Percentiles rank a stretch among this genome's conserved stretches.
phyloP scores from a whole-genome alignment of 106 monocot species.

The Gastrodia elata region DNA sequence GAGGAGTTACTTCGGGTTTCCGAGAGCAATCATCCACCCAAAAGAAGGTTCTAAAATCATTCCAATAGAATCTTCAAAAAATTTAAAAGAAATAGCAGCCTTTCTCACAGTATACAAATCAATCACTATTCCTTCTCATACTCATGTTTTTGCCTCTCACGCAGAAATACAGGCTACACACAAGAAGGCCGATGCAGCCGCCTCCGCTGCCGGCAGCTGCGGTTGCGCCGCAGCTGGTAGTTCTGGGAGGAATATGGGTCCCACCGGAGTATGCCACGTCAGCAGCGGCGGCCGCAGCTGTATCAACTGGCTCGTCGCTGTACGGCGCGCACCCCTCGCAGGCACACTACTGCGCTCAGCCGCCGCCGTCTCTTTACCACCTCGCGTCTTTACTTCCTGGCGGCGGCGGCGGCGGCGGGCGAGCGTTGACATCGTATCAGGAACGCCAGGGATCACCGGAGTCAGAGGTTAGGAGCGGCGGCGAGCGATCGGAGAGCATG shows the following conservation, averaged over 20 bases:
- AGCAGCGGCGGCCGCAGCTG: conserved; percentile 15
- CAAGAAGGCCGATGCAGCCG: conserved; percentile 53
- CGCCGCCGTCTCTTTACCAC: conserved; percentile 15
- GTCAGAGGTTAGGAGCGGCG: conserved; percentile 30
- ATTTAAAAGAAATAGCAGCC: too few species aligned
- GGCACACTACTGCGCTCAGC: conserved; percentile 37
- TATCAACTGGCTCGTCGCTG: conserved; percentile 37
- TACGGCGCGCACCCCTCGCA: conserved; percentile 20
- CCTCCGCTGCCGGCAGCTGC: conserved; percentile 19
- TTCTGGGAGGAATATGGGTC: conserved; percentile 90
- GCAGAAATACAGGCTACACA: conserved; percentile 92
- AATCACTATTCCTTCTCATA: too few species aligned
- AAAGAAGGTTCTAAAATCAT: too few species aligned
- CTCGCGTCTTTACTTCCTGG: not conserved
- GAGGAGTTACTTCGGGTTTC: too few species aligned
- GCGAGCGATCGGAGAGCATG: conserved; percentile 50
- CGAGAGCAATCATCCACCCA: too few species aligned
- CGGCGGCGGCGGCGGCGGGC: conserved; percentile 4
- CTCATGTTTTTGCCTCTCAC: not conserved
- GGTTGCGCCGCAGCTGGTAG: conserved; percentile 57
- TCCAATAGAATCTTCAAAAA: too few species aligned
- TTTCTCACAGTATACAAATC: too few species aligned
- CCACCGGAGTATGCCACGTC: conserved; percentile 74
- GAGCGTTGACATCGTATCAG: conserved; percentile 11
- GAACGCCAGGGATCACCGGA: not conserved